Conservation (phyloP, 768 basidiomycete genomes). For the Boletus subparvulus region DNA sequence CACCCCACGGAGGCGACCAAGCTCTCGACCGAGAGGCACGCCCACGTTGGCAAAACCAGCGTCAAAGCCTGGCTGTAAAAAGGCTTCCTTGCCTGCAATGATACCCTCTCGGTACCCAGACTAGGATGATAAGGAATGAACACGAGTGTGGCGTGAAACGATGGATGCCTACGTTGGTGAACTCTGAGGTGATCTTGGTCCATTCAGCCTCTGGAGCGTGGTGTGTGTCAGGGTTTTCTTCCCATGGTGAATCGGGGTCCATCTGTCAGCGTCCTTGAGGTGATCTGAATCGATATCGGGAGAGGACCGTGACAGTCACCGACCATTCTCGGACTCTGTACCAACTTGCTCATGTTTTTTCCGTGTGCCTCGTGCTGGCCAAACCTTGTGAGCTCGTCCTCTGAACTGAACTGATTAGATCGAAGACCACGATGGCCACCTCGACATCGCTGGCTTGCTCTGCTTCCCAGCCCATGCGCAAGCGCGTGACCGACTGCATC, state of each 20-base stretch:
- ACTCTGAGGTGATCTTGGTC: conserved; percentile 64
- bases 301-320: too few relatives aligned
- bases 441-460: too few relatives aligned
- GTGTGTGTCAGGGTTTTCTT: conserved; percentile 41
- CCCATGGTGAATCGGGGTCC: conserved; percentile 57
- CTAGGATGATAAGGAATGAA: conserved; percentile 39
- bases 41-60: conserved; percentile 73
- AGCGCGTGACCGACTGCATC: conserved; percentile 10
- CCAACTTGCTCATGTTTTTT: background rate
- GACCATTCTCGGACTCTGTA: background rate
- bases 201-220: conserved; percentile 55
- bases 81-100: conserved; percentile 83
- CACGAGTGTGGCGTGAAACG: background rate
- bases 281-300: too few relatives aligned
- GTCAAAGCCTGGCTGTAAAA: conserved; percentile 90
- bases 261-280: conserved; percentile 1
- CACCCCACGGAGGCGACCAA: conserved; percentile 77
- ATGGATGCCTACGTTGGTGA: conserved; percentile 57
- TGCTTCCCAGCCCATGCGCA: too few relatives aligned
- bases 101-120: conserved; percentile 97
- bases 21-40: conserved; percentile 68
- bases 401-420: background rate
- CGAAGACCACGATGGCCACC: background rate
- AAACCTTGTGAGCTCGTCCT: background rate
- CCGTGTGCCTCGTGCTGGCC: too few relatives aligned